Evolutionary conservation across 2,329 filamentous ascomycete species (phyloP), one percentile per base, ranked within the genome.

Genomic region (Ceratocystis cubensis): DNA sequence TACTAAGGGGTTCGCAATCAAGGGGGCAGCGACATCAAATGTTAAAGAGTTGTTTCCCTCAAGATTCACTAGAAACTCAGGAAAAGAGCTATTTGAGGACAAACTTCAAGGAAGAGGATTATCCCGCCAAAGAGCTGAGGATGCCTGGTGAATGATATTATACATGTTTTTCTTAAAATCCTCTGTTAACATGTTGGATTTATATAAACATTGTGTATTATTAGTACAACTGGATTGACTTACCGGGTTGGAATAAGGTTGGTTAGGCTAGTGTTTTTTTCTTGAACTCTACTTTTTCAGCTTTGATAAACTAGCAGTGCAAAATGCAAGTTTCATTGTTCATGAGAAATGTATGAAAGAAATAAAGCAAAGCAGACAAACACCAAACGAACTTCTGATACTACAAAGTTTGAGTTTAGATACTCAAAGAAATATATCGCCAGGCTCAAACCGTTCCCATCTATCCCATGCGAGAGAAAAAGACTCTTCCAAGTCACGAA

Each of bases 391-490:
- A n/a, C 17, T n/a, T 30, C 56, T 20, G 15, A 59, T 64, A 53
- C n/a, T 65, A 61, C 15, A 28, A 17, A 48, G n/a, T 17, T 20
- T n/a, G 28, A 63, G n/a, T 46, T 7, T 15, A 33, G 6, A 64
- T 33, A 28, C 30, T 68, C 68, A 81, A 56, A 99, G 81, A 81
- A 91, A 94, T 70, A 99, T 96, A 78, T 99, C 94, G 7, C 93
- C 92, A n/a, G 89, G 87, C 75, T 91, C 84, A 13, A 91, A 92
- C 50, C 79, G 80, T 48, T 92, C 91, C 93, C 94, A 99, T 73
- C 85, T 83, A 71, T 81, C 81, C 94, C 94, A 99, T 20, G 92
- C 91, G 73, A 88, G 84, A 70, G 89, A 86, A 74, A 96, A 99
- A 13, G 91, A 92, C 69, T 84, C 81, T 77, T 99, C 94, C 22